Evolutionary conservation across 352 stramenopile genomes (phyloP).

Genomic region (Achlya hypogyna): DNA sequence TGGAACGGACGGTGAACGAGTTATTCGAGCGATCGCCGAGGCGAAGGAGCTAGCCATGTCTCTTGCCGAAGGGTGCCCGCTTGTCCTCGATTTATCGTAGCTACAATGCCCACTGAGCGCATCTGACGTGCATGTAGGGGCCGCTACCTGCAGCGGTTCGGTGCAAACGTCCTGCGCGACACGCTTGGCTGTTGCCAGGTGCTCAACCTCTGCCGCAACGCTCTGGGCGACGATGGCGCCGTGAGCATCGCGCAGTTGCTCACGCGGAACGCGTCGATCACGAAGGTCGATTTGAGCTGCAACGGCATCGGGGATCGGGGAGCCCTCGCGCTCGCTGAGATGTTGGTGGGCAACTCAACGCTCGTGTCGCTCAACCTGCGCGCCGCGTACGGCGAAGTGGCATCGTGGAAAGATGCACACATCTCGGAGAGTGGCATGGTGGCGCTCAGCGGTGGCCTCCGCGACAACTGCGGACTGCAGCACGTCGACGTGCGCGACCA

Average conservation of each 20-base stretch:
- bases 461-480: constrained; percentile 29
- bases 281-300: constrained; percentile 53
- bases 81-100: constrained; percentile 15
- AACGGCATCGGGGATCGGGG: constrained; percentile 61
- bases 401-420: constrained; percentile 23
- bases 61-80: background rate
- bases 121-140: constrained; percentile 22
- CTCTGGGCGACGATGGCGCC: constrained; percentile 48
- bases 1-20: background rate
- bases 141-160: constrained; percentile 37
- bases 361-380: constrained; percentile 40
- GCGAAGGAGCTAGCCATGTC: background rate
- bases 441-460: constrained; percentile 28
- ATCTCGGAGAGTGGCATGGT: constrained; percentile 38
- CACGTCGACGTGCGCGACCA: constrained; percentile 50
- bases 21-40: constrained; percentile 7
- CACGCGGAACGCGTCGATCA: constrained; percentile 25
- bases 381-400: constrained; percentile 37
- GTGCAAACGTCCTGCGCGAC: constrained; percentile 35
- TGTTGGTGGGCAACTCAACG: constrained; percentile 34
- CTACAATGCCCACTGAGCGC: background rate
- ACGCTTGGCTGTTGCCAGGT: constrained; percentile 30
- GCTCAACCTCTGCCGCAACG: constrained; percentile 44
- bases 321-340: constrained; percentile 31
- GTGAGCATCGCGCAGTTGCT: constrained; percentile 35